A percentile compares a stretch with the other conserved stretches of the same genome.
These are phyloP conservation scores for Malus fusca DNA, from an alignment of 306 rosid genomes.

Conservation along the genomic window DNA sequence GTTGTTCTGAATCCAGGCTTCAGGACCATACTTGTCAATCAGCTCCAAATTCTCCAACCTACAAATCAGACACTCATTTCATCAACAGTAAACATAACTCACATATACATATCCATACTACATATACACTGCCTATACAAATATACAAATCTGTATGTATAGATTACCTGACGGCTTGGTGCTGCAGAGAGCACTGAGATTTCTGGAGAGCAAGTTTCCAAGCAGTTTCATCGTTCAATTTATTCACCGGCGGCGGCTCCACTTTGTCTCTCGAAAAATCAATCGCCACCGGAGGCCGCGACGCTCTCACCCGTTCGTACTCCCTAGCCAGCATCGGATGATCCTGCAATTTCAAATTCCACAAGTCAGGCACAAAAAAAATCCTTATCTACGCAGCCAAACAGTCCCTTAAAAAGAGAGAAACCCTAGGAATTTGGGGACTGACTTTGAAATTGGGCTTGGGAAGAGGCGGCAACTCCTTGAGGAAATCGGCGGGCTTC, in stretches of 20 bases:
- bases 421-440: background rate
- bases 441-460: slow-evolving; percentile 56
- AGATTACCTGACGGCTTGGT: slow-evolving; percentile 55
- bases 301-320: slow-evolving; percentile 87
- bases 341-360: slow-evolving; percentile 31
- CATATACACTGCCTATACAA: background rate
- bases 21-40: slow-evolving; percentile 74
- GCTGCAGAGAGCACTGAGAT: slow-evolving; percentile 67
- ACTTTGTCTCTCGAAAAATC: slow-evolving; percentile 63
- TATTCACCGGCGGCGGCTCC: slow-evolving; percentile 48
- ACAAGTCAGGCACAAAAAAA: background rate
- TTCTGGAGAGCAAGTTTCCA: slow-evolving; percentile 75
- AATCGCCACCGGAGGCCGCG: slow-evolving; percentile 70
- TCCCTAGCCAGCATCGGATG: slow-evolving; percentile 88
- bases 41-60: slow-evolving; percentile 91
- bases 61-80: slow-evolving; percentile 17
- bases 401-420: background rate
- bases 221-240: slow-evolving; percentile 76
- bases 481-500: slow-evolving; percentile 82
- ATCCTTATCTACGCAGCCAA: slow-evolving; percentile 1
- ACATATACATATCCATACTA: background rate
- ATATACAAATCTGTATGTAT: background rate
- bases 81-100: background rate
- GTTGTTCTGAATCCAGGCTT: slow-evolving; percentile 82
- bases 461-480: slow-evolving; percentile 84